Evolutionary conservation across 441 rosid genomes (phyloP), one percentile per base, ranked within the genome.

Genomic region (Geranium incanum): DNA sequence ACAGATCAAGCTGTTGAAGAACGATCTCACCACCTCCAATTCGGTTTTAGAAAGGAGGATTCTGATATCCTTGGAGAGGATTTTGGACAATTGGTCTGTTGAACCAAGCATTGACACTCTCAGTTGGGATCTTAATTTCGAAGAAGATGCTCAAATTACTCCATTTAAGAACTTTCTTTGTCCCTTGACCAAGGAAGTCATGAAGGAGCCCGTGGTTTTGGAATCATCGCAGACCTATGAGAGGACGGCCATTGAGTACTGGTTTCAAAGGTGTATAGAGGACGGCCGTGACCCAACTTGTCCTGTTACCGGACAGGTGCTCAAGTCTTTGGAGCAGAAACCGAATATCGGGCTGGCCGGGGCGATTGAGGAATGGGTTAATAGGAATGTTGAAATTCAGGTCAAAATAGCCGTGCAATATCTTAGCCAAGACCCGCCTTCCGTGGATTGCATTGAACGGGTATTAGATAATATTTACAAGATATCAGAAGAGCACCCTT

Each of bases 341-440:
- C 82, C 74, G 4, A 84, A 76, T 77, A 73, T 81, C 7, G 77
- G 79, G 16, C 75, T 81, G 80, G 82, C 82, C 0, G 83, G 81
- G 62, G 83, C 83, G 1, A 81, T 84, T 38, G 87, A 79, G 64
- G 85, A 84, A 70, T 84, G 87, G 86, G 69, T 80, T 60, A 78
- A 69, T 69, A 72, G 84, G 77, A 82, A 77, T 71, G 73, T 72
- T 55, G 81, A 81, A 9, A 69, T 78, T 71, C 80, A 72, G 70
- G 82, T 83, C 3, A 77, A 75, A 59, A 70, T 52, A 13, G 70
- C 77, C 5, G 82, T 71, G 74, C 74, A 73, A 69, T 63, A 60
- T 66, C 82, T 84, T 15, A 65, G 72, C 8, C 68, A 71, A 76
- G 78, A 81, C 73, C 71, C 74, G 62, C 43, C 70, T 38, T 45